Evolutionary conservation across 139 green algal species (phyloP).

Genomic region (Picochlorum sp.): DNA sequence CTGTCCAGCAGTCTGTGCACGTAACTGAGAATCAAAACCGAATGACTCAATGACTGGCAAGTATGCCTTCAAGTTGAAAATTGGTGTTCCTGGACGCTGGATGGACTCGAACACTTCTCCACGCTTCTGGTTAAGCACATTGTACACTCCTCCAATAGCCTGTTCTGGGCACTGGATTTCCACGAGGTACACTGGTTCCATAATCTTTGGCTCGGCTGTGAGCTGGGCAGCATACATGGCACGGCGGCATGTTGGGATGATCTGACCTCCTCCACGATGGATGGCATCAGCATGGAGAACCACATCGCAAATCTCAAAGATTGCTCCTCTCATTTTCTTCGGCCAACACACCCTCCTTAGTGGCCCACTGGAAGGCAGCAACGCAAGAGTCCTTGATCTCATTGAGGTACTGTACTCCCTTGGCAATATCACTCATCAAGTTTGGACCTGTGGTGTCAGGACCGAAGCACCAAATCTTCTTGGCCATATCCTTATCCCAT

Average conservation of each 20-base stretch:
- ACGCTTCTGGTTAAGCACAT: conserved; percentile 97
- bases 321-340: conserved; percentile 98
- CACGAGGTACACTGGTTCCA: conserved; percentile 98
- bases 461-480: conserved; percentile 99
- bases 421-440: conserved; percentile 93
- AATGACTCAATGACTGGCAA: conserved; percentile 98
- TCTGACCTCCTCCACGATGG: conserved; percentile 96
- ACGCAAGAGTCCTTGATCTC: conserved; percentile 98
- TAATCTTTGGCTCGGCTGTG: conserved; percentile 79
- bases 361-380: conserved; percentile 96
- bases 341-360: conserved; percentile 92
- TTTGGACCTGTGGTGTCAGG: conserved; percentile 97
- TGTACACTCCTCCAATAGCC: conserved; percentile 91
- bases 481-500: conserved; percentile 99
- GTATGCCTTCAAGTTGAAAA: conserved; percentile 99
- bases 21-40: conserved; percentile 90
- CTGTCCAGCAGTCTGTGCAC: conserved; percentile 92
- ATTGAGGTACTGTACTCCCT: conserved; percentile 99
- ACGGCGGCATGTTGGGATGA: conserved; percentile 94
- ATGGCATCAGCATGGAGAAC: conserved; percentile 98
- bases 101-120: conserved; percentile 97
- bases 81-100: conserved; percentile 93
- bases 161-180: conserved; percentile 98
- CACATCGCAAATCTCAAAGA: conserved; percentile 93
- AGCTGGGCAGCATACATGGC: conserved; percentile 92